Conservation (phyloP, 129 eudicot genomes). For the Chrysanthemum lavandulifolium region DNA sequence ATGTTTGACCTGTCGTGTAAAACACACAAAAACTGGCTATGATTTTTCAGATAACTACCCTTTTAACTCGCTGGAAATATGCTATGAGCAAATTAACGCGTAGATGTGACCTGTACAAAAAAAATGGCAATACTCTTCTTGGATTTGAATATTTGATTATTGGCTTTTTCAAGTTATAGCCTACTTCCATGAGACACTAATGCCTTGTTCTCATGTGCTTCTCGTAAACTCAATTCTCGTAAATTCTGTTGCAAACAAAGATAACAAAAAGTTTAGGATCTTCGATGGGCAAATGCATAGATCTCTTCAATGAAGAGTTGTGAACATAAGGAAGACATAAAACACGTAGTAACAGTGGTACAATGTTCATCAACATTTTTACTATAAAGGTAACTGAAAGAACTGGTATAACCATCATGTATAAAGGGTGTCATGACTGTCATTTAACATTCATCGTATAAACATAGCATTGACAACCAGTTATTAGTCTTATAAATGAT, state of each 20-base stretch:
- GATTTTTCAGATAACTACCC: not conserved
- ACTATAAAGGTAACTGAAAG: no score
- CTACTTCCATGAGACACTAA: slow-evolving; percentile 20
- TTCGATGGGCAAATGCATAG: not conserved
- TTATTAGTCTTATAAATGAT: no score
- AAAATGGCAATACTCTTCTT: slow-evolving; percentile 21
- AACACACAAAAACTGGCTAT: no score
- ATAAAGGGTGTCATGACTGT: no score
- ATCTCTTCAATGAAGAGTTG: no score
- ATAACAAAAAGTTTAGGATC: not conserved
- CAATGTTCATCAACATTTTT: no score
- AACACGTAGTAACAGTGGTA: no score
- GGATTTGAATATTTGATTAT: slow-evolving; percentile 15
- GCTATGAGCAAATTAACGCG: slow-evolving; percentile 21
- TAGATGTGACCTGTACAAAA: slow-evolving; percentile 36
- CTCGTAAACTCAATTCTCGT: slow-evolving; percentile 49
- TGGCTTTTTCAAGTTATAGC: slow-evolving; percentile 25
- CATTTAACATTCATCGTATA: no score
- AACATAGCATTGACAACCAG: no score
- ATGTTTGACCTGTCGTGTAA: no score
- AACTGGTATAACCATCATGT: no score
- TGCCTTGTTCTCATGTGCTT: slow-evolving; percentile 28
- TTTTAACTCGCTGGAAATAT: slow-evolving; percentile 27
- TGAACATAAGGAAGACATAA: no score
- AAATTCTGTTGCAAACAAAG: slow-evolving; percentile 36